Evolutionary conservation across 2,329 filamentous ascomycete species (phyloP), one percentile per base, ranked within the genome.

Genomic region (Hymenoscyphus fructigenus): DNA sequence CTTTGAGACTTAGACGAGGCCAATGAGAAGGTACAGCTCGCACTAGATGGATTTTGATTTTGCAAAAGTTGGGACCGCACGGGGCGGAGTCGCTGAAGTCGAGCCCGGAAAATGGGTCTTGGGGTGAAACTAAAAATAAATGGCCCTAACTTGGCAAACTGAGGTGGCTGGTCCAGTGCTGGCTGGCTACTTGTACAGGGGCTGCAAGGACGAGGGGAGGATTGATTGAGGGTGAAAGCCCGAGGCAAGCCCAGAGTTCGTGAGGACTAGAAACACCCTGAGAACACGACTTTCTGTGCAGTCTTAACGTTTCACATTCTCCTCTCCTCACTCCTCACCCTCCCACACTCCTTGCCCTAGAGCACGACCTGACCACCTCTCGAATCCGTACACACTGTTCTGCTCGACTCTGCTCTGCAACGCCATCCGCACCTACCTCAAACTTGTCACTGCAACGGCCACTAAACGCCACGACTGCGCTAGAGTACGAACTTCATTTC

Each of bases 401-500:
- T 36, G 10, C 14, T 15, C 14, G 34, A 32, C 29, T 44, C 41
- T 44, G 5, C n/a, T 44, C 41, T 41, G 36, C 36, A 41, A 1
- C 36, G 14, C 4, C 14, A 44, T 17, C 41, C 10, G 17, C 44
- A 23, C 44, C n/a, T 10, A 50, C 9, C 20, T 50, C 44, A 44
- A 44, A 50, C n/a, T 15, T 47, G 20, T 50, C 44, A 50, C n/a
- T 50, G 44, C 44, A 23, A 50, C 44, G 44, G 44, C 20, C 44
- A 50, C 44, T 50, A 50, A 50, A 50, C 44, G 44, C 44, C 44
- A 50, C 44, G 44, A 50, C 44, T 44, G 41, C 41, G n/a, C 41
- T 7, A n/a, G n/a, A n/a, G n/a, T n/a, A 36, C 17, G n/a, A 57
- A 57, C 17, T 5, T 15, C 23, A 57, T 17, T 20, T 12, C 17